A percentile compares a stretch with the other conserved stretches of the same genome.
phyloP scores from a whole-genome alignment of 2,329 filamentous ascomycete species.

The Endothia cerciana region DNA sequence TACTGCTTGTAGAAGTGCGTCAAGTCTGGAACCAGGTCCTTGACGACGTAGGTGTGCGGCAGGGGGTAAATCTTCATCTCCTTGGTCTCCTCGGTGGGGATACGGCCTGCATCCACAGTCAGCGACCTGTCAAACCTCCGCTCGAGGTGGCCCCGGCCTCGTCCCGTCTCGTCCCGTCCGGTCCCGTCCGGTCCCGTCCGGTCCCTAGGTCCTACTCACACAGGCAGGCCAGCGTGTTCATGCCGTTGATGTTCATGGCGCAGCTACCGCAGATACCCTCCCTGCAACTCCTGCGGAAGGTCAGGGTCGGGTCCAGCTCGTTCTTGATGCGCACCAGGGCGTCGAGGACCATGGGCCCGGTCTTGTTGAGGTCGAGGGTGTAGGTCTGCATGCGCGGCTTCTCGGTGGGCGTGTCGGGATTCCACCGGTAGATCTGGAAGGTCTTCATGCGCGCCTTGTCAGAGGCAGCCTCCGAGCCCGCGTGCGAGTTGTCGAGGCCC shows the following conservation, averaged over 20 bases:
- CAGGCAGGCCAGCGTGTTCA: slow-evolving; percentile 95
- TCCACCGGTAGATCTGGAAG: slow-evolving; percentile 99
- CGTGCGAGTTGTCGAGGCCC: slow-evolving; percentile 26
- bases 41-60: slow-evolving; percentile 98
- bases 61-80: slow-evolving; percentile 96
- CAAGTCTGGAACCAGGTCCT: slow-evolving; percentile 96
- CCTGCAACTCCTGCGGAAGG: slow-evolving; percentile 92
- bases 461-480: slow-evolving; percentile 49
- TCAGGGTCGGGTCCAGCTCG: slow-evolving; percentile 94
- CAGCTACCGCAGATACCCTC: slow-evolving; percentile 99
- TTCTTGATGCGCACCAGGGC: slow-evolving; percentile 99
- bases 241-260: slow-evolving; percentile 99
- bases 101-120: slow-evolving; percentile 70
- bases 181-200: neutral
- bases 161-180: slow-evolving; percentile 36
- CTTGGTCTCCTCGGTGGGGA: slow-evolving; percentile 78
- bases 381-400: slow-evolving; percentile 98
- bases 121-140: neutral
- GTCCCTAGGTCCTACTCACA: slow-evolving; percentile 66
- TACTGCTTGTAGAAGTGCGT: slow-evolving; percentile 99
- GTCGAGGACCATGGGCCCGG: slow-evolving; percentile 97
- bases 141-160: neutral
- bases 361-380: slow-evolving; percentile 96
- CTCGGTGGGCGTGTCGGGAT: slow-evolving; percentile 85
- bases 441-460: slow-evolving; percentile 79